Evolutionary conservation across 169 alveolate genomes (phyloP), one percentile per base, ranked within the genome.

Genomic region (Plasmodium coatneyi): DNA sequence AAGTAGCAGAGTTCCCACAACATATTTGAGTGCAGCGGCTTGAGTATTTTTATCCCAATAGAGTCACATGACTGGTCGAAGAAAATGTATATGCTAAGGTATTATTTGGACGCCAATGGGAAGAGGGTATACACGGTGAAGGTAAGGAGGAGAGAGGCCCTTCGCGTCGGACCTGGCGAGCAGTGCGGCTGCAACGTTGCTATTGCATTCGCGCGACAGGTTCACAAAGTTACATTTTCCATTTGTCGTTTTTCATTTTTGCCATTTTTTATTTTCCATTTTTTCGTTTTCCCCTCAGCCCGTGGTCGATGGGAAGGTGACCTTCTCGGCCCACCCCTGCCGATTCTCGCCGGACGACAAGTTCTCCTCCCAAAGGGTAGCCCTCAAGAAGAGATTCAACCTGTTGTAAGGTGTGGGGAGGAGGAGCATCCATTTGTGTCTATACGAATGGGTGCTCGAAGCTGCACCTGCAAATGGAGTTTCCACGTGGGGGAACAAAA

Each of bases 281-380:
- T 39, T 83, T 41, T 10, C 9, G 6, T 1, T 10, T 16, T 7
- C 54, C 79, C 54, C 71, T 16, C 43, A 87, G 93, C 84, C 86
- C 72, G 71, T 54, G 36, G 89, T 82, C 22, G 71, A 92, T 30
- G 96, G 96, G 1, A 94, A 94, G 28, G 96, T 95, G 43, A 98
- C 99, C 16, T 96, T 95, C 92, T 96, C 99, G 10, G 99, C 99
- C 22, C 99, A 98, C 84, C 99, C 99, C 6, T 98, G 99, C 19
- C 97, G 98, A 83, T 98, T 98, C 87, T 98, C 99, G 10, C 99
- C 99, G 22, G 99, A 98, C 71, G 99, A 98, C 87, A 97, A 97
- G 56, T 97, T 94, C 92, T 95, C 98, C 36, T 83, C 96, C 9
- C 97, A 97, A 56, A 84, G 98, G 87, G 94, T 97, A 71, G 84